Base-by-base conservation (phyloP, 176 grass and related monocot species). In the Juncus inflexus region DNA sequence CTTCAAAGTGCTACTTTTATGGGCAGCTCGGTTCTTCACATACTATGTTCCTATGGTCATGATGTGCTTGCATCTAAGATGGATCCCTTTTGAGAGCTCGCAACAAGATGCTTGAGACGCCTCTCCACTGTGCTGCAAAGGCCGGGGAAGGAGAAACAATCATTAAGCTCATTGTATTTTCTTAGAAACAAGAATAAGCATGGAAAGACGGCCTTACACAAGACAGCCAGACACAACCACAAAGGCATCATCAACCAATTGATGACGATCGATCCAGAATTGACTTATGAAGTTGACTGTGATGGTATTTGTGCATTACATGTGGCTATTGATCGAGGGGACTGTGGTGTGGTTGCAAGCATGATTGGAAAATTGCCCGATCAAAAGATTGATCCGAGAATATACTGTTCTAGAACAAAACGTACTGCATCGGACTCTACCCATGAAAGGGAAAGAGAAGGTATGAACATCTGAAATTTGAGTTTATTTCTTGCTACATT, bases 41-140 rank as follows among this genome's bases (percentile, higher is more conserved):
- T 6, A 9, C 4, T 47, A 6, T 5, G 6, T 47, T 6, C 43
- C 4, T 47, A 47, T 47, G 43, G 43, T 9, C 43, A 47, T 47
- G 43, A 47, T 47, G 12, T 14, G 9, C 15, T 69, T 56, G 35
- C 37, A 69, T 16, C 13, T 3, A 53, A 16, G 54, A 56, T 4
- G 54, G 12, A 10, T 40, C 35, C 4, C 0, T 69, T 19, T 39
- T 53, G 52, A 55, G 37, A 39, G 3, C 3, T 14, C 16, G 12
- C 45, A 69, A 69, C 40, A 69, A 12, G 9, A 15, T 69, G 51
- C 37, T 15, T 9, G 66, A 69, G 12, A 81, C 78, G 2, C 55
- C 78, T 39, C 36, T 81, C 43, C 78, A 81, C 42, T 75, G 62
- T 40, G 78, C 78, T 9, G 70, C 13, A 5, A 63, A 60, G 45